phyloP scores from a whole-genome alignment of 257 asterid genomes.

The Voacanga thouarsii region DNA sequence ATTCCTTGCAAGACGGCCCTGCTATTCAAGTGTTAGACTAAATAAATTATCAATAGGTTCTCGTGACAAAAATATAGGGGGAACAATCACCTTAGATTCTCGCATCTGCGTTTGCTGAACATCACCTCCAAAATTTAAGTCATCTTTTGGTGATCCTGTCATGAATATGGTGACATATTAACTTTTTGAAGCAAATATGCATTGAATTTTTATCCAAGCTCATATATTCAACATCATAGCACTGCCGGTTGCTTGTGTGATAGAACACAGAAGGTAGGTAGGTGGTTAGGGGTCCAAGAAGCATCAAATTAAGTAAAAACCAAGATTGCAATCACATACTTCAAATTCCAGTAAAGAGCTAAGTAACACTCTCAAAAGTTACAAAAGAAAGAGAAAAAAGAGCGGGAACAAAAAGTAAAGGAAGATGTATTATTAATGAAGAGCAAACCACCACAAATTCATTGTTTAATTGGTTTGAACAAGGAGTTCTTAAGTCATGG shows the following conservation, averaged over 20 bases:
- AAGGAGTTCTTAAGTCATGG: background rate
- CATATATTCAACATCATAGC: background rate
- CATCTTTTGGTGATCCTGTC: conserved; percentile 67
- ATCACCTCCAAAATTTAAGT: conserved; percentile 39
- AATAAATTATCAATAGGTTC: conserved; percentile 13
- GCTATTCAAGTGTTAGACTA: conserved; percentile 24
- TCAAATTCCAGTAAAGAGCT: background rate
- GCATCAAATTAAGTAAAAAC: background rate
- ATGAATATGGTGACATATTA: background rate
- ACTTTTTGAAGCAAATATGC: background rate
- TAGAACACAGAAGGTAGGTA: background rate
- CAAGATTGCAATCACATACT: background rate
- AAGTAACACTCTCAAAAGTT: background rate
- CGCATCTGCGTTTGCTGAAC: conserved; percentile 47
- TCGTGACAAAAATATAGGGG: conserved; percentile 12
- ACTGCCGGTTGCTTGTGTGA: background rate
- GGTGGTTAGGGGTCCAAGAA: background rate
- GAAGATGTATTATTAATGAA: background rate
- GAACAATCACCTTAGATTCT: conserved; percentile 53
- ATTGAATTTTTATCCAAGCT: background rate
- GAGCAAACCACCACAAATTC: background rate
- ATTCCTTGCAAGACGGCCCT: conserved; percentile 68
- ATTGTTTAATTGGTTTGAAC: background rate
- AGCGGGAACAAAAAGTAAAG: background rate
- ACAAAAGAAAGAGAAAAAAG: background rate